Conservation (phyloP, 331 rosid genomes). For the Rosa hybrid region DNA sequence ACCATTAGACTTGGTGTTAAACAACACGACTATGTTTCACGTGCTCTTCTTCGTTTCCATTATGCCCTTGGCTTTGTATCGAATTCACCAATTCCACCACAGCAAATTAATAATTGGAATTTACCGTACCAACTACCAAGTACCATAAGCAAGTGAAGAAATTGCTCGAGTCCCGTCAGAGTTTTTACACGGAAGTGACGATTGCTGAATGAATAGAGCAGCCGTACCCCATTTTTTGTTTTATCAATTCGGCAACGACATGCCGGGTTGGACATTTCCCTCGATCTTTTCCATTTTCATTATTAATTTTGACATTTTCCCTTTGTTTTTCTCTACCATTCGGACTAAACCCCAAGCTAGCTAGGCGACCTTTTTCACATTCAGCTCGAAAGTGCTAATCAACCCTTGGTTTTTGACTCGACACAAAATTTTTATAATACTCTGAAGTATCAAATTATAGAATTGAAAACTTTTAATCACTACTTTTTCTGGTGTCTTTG, state of each 20-base stretch:
- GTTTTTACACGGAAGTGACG: slow-evolving; percentile 12
- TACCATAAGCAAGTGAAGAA: not conserved
- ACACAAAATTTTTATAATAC: too few relatives aligned
- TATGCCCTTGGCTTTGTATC: not conserved
- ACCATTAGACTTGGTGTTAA: not conserved
- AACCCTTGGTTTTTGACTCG: not conserved
- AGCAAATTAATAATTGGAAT: not conserved
- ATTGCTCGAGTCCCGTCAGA: slow-evolving; percentile 7
- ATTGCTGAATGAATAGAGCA: not conserved
- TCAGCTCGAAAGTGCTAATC: not conserved
- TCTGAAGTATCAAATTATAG: not conserved
- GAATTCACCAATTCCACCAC: not conserved
- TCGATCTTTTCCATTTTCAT: not conserved
- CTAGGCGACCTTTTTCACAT: not conserved
- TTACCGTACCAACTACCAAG: slow-evolving; percentile 3
- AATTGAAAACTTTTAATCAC: too few relatives aligned
- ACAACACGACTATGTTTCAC: not conserved
- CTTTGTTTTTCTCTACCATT: not conserved
- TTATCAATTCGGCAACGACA: not conserved
- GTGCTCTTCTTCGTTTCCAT: not conserved
- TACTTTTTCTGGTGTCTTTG: too few relatives aligned
- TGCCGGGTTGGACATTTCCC: not conserved
- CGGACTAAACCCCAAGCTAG: not conserved
- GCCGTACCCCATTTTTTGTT: not conserved
- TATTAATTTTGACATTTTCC: slow-evolving; percentile 1